Percentiles rank a stretch among this genome's conserved stretches.
Evolutionary conservation across 768 basidiomycete species (phyloP).

Genomic region (Psilocybe subaeruginosa): DNA sequence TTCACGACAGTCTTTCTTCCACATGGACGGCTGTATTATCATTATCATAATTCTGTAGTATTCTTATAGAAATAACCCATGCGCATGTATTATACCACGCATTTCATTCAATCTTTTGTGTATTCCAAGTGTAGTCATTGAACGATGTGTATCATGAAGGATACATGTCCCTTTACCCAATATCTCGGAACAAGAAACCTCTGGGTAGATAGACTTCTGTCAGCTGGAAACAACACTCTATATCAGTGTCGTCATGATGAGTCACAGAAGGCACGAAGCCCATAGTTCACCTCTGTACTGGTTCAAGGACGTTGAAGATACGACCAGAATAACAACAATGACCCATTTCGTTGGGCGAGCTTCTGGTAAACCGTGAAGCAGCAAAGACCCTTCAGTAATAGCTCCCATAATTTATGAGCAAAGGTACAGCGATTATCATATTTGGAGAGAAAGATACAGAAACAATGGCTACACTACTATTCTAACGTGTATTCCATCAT

Average conservation of each 20-base stretch:
- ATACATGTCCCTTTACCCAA: neutral
- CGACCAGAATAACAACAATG: too few relatives aligned
- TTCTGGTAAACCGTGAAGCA: too few relatives aligned
- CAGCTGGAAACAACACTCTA: neutral
- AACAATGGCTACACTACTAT: too few relatives aligned
- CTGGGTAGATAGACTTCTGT: neutral
- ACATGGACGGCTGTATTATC: slow-evolving; percentile 19
- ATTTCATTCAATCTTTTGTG: neutral
- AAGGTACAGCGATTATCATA: too few relatives aligned
- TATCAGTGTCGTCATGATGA: neutral
- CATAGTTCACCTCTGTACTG: neutral
- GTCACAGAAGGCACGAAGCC: too few relatives aligned
- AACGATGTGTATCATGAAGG: neutral
- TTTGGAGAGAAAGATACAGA: too few relatives aligned
- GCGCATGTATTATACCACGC: slow-evolving; percentile 19
- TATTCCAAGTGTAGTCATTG: neutral
- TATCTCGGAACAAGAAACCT: neutral
- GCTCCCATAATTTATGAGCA: too few relatives aligned
- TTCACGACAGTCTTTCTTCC: neutral
- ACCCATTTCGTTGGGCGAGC: too few relatives aligned
- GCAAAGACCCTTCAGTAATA: too few relatives aligned
- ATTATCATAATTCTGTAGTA: slow-evolving; percentile 20
- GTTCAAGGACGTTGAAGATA: too few relatives aligned
- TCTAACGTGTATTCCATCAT: too few relatives aligned
- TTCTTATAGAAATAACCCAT: slow-evolving; percentile 5